phyloP scores from a whole-genome alignment of 176 grass and related monocot genomes.

The Avena eriantha region DNA sequence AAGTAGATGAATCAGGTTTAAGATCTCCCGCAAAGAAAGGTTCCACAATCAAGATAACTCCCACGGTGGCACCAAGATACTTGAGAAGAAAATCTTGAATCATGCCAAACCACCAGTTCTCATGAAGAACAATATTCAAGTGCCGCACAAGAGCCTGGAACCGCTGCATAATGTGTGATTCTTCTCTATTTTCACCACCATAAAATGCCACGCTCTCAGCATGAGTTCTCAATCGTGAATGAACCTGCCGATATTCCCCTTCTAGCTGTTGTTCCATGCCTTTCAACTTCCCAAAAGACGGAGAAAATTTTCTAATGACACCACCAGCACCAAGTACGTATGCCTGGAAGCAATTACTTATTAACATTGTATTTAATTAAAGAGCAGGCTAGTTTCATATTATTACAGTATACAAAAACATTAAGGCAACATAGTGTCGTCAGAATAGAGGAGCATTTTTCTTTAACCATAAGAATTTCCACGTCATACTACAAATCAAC shows the following conservation, averaged over 20 bases:
- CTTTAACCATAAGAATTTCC: neutral
- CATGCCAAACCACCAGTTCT: constrained; percentile 99
- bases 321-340: constrained; percentile 92
- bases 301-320: constrained; percentile 85
- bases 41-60: constrained; percentile 91
- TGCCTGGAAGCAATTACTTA: constrained; percentile 67
- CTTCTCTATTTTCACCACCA: constrained; percentile 88
- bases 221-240: constrained; percentile 93
- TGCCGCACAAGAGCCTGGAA: constrained; percentile 78
- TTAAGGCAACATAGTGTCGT: constrained; percentile 6
- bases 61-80: constrained; percentile 96
- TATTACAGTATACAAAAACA: constrained; percentile 8
- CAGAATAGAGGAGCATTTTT: constrained; percentile 1
- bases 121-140: constrained; percentile 87
- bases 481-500: constrained; percentile 9
- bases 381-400: neutral
- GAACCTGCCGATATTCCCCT: constrained; percentile 93
- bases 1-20: constrained; percentile 78
- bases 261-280: constrained; percentile 96
- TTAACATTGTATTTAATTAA: constrained; percentile 28
- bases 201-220: constrained; percentile 98
- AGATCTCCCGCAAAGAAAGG: constrained; percentile 95
- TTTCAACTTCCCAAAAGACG: constrained; percentile 92
- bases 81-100: constrained; percentile 99
- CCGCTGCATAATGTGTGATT: constrained; percentile 78